phyloP scores from a whole-genome alignment of 1,284 basidiomycete species.

The Ganoderma lucidum region DNA sequence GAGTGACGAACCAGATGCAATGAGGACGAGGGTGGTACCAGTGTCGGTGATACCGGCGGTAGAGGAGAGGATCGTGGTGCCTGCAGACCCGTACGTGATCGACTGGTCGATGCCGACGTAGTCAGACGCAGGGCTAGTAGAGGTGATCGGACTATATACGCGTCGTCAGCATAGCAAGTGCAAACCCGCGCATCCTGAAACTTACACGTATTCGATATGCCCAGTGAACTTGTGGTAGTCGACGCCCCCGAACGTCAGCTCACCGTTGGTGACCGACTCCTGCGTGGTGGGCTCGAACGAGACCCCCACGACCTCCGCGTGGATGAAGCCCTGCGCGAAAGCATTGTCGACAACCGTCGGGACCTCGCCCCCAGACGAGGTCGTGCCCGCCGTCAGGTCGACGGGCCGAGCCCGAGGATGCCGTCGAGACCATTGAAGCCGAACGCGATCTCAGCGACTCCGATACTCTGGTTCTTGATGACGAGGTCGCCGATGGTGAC shows the following conservation, averaged over 20 bases:
- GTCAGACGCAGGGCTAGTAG: conserved; percentile 48
- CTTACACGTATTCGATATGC: not conserved
- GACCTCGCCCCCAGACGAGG: conserved; percentile 43
- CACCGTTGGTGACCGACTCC: conserved; percentile 34
- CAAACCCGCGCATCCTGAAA: conserved; percentile 44
- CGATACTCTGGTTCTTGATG: conserved; percentile 58
- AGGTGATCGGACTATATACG: conserved; percentile 53
- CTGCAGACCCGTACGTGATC: conserved; percentile 47
- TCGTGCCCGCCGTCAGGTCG: conserved; percentile 34
- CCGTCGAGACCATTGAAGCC: conserved; percentile 54
- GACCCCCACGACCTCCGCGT: conserved; percentile 48
- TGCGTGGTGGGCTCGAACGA: conserved; percentile 54
- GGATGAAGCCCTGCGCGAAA: conserved; percentile 41
- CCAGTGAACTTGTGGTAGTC: not conserved
- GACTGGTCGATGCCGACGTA: conserved; percentile 64
- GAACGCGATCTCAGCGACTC: conserved; percentile 53
- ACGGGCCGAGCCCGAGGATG: conserved; percentile 55
- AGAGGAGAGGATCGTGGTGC: conserved; percentile 36
- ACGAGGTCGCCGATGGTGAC: conserved; percentile 43
- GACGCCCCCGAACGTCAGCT: conserved; percentile 1
- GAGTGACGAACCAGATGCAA: conserved; percentile 43
- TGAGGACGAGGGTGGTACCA: conserved; percentile 43
- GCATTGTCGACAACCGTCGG: conserved; percentile 52
- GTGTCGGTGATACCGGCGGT: conserved; percentile 40
- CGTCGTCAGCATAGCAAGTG: not conserved